Conservation (phyloP, 2,329 filamentous ascomycete species). For the Sarocladium kiliense region DNA sequence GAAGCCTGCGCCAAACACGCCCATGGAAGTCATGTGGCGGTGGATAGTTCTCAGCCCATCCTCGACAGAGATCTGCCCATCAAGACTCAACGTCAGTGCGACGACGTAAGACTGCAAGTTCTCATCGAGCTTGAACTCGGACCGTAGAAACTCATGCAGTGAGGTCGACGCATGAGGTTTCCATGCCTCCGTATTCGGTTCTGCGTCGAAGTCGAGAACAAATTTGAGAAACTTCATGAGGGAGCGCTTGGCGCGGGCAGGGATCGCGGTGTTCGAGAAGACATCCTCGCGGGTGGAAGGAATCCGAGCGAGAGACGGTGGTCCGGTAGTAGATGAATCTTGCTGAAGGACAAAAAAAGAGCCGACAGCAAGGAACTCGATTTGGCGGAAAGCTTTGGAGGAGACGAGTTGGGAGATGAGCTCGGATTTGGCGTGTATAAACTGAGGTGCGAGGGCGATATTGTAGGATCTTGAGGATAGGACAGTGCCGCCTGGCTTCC, state of each 20-base stretch:
- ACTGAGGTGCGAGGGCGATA: constrained; percentile 75
- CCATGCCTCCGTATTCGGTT: constrained; percentile 52
- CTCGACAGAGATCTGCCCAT: constrained; percentile 53
- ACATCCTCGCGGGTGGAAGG: constrained; percentile 90
- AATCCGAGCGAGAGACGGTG: constrained; percentile 57
- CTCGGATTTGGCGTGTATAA: constrained; percentile 78
- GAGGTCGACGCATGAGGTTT: constrained; percentile 46
- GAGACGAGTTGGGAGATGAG: constrained; percentile 80
- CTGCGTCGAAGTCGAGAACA: constrained; percentile 65
- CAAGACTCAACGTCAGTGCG: constrained; percentile 70
- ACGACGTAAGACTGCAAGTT: constrained; percentile 57
- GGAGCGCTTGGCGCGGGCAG: constrained; percentile 74
- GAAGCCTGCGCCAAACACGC: constrained; percentile 82
- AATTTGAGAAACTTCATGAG: constrained; percentile 95
- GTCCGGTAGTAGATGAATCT: constrained; percentile 20
- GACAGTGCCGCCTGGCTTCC: constrained; percentile 13
- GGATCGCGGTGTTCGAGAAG: constrained; percentile 71
- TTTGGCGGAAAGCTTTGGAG: constrained; percentile 79
- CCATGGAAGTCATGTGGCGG: constrained; percentile 79
- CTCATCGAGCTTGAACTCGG: constrained; percentile 62
- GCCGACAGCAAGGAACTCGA: constrained; percentile 90
- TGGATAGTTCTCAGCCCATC: constrained; percentile 70
- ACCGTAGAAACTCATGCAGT: constrained; percentile 54
- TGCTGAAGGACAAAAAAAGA: constrained; percentile 77
- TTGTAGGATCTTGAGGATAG: constrained; percentile 68